Conservation (phyloP, 169 alveolate species). For the Plasmodium chabaudi region DNA sequence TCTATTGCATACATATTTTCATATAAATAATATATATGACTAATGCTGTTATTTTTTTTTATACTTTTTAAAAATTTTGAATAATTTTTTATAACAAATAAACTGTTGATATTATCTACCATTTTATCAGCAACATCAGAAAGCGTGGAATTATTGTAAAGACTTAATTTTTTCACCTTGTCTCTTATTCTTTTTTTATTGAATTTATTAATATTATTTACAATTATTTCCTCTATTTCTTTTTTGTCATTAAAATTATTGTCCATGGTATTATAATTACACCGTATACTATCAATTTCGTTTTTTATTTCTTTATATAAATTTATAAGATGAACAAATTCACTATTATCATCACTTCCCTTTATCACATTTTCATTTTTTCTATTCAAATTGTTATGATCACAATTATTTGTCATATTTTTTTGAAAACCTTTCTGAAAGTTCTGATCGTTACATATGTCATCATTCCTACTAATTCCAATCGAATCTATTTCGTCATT, state of each 20-base stretch:
- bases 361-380: neutral
- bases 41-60: slow-evolving; percentile 24
- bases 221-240: slow-evolving; percentile 56
- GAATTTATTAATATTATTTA: slow-evolving; percentile 15
- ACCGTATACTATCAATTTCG: neutral
- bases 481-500: neutral
- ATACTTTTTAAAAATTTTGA: slow-evolving; percentile 22
- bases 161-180: slow-evolving; percentile 51
- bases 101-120: slow-evolving; percentile 32
- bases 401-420: neutral
- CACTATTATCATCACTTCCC: no score
- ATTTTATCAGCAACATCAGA: slow-evolving; percentile 33
- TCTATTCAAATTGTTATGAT: neutral
- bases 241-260: slow-evolving; percentile 36
- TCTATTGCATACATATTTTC: slow-evolving; percentile 74
- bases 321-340: slow-evolving; percentile 17
- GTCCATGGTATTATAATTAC: neutral
- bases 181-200: slow-evolving; percentile 73
- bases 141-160: slow-evolving; percentile 32
- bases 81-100: slow-evolving; percentile 56
- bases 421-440: no score
- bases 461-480: no score
- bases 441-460: no score
- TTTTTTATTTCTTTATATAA: slow-evolving; percentile 35
- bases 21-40: slow-evolving; percentile 66